These are phyloP conservation scores for Graphilbum sp. DNA, from an alignment of 2,329 filamentous ascomycete genomes.

Conservation along the genomic window DNA sequence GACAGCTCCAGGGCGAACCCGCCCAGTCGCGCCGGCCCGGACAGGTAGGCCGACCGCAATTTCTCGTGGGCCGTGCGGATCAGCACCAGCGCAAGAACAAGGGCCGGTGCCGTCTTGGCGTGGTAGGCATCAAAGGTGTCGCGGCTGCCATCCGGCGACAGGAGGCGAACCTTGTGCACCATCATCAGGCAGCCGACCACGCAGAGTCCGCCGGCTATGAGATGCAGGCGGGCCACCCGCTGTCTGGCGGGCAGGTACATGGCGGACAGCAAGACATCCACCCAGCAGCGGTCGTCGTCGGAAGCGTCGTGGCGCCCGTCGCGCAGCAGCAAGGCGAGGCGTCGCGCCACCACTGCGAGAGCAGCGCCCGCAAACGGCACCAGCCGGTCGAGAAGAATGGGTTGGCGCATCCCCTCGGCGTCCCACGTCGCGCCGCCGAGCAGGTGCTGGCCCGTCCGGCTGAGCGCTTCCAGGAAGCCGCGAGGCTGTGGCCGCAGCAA, in stretches of 20 bases:
- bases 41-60: constrained; percentile 26
- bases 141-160: background rate
- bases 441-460: background rate
- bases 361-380: constrained; percentile 7
- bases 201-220: background rate
- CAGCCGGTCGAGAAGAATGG: constrained; percentile 3
- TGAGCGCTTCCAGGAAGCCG: constrained; percentile 2
- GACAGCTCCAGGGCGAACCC: constrained; percentile 41
- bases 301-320: no score
- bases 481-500: background rate
- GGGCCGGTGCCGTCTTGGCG: constrained; percentile 32
- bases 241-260: constrained; percentile 18
- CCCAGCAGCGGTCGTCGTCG: background rate
- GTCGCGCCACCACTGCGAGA: constrained; percentile 3
- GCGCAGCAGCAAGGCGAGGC: background rate
- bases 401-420: constrained; percentile 1
- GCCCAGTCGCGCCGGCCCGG: constrained; percentile 36
- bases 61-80: constrained; percentile 30
- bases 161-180: background rate
- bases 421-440: constrained; percentile 1
- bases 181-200: background rate
- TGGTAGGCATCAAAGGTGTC: background rate
- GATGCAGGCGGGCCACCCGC: background rate
- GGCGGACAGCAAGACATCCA: constrained; percentile 11
- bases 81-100: constrained; percentile 33